Percentiles rank a stretch among this genome's conserved stretches.
Evolutionary conservation across 768 basidiomycete genomes (phyloP).

Genomic region (Termitomyces sp.): DNA sequence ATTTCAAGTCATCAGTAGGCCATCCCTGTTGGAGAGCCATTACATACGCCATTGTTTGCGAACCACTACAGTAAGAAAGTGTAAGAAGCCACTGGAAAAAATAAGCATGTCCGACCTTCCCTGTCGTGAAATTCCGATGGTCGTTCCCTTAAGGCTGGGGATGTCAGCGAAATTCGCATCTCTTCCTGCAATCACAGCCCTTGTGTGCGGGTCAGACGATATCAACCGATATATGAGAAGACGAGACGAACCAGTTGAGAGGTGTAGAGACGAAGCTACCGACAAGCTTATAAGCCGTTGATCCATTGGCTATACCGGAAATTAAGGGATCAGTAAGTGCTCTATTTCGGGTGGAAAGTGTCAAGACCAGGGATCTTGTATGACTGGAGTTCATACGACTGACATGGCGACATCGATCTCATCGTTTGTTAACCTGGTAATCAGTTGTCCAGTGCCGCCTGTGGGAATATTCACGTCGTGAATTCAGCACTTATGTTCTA

Average conservation of each 20-base stretch:
- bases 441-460: slow-evolving; percentile 87
- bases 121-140: slow-evolving; percentile 81
- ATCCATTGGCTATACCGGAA: slow-evolving; percentile 89
- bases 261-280: slow-evolving; percentile 90
- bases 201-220: slow-evolving; percentile 17
- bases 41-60: slow-evolving; percentile 93
- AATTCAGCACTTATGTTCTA: not conserved
- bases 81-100: not conserved
- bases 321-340: slow-evolving; percentile 89
- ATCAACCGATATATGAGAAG: not conserved
- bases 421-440: slow-evolving; percentile 64
- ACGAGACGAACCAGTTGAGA: slow-evolving; percentile 63
- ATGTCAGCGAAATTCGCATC: slow-evolving; percentile 66
- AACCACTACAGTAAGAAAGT: slow-evolving; percentile 46
- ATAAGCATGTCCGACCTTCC: slow-evolving; percentile 55
- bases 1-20: slow-evolving; percentile 56
- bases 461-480: not conserved
- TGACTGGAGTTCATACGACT: slow-evolving; percentile 13
- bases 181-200: slow-evolving; percentile 92
- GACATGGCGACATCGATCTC: slow-evolving; percentile 84
- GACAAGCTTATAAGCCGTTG: slow-evolving; percentile 81
- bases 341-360: slow-evolving; percentile 28
- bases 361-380: not conserved
- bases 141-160: slow-evolving; percentile 70
- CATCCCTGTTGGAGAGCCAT: slow-evolving; percentile 89